Percentiles rank a stretch among this genome's conserved stretches.
These are phyloP conservation scores for Capsella bursapastoris DNA, from an alignment of 345 rosid species.

Conservation along the genomic window DNA sequence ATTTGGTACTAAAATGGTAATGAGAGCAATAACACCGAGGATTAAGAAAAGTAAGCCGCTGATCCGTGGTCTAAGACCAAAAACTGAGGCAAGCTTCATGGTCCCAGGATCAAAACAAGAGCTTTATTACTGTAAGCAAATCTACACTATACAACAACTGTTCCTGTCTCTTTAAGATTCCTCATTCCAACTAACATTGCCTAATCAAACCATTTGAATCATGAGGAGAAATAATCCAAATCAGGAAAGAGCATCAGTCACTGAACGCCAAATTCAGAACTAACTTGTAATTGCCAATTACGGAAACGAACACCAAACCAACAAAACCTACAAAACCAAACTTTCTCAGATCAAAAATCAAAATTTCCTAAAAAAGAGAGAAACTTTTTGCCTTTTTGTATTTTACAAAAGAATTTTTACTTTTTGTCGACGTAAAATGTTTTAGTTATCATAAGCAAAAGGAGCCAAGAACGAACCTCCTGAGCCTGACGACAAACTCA, in stretches of 20 bases:
- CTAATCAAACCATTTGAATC: conserved; percentile 8
- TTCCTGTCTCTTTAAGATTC: conserved; percentile 38
- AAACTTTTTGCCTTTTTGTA: not conserved
- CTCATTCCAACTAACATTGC: conserved; percentile 21
- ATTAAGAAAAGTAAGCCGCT: conserved; percentile 69
- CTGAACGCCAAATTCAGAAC: conserved; percentile 27
- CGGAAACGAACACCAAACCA: not conserved
- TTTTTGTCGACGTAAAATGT: not conserved
- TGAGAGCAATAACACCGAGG: conserved; percentile 64
- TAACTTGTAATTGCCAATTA: conserved; percentile 24
- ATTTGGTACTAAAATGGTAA: conserved; percentile 63
- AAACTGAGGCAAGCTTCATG: conserved; percentile 54
- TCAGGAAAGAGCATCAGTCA: conserved; percentile 22
- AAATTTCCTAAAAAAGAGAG: conserved; percentile 1
- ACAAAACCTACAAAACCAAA: conserved; percentile 42
- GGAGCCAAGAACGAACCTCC: conserved; percentile 23
- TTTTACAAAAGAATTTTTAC: too few species aligned
- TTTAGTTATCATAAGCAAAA: not conserved
- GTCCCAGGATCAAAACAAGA: conserved; percentile 52
- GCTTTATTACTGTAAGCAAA: conserved; percentile 7
- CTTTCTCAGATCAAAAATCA: conserved; percentile 34
- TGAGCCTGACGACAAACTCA: conserved; percentile 1
- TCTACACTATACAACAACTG: conserved; percentile 29
- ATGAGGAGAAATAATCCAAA: conserved; percentile 25
- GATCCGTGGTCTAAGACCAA: conserved; percentile 66